Conservation (phyloP, 257 asterid genomes). For the Asclepias syriaca region DNA sequence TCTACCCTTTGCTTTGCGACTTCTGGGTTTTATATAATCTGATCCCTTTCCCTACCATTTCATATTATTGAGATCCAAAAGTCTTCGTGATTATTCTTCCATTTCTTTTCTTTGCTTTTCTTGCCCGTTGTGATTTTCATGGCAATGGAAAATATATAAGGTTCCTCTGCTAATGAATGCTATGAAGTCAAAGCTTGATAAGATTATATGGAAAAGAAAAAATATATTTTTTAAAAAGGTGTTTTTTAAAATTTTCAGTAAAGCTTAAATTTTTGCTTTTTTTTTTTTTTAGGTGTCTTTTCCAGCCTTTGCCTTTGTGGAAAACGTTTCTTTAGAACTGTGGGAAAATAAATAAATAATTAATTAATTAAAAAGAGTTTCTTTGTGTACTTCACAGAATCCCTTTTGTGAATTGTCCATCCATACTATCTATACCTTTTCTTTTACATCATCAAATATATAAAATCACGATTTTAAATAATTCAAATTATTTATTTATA, state of each 20-base stretch:
- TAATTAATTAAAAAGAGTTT: not conserved
- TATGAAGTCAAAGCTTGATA: constrained; percentile 3
- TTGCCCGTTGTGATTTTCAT: not conserved
- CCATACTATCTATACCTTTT: not conserved
- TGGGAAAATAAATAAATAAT: too few species aligned
- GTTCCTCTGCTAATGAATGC: not conserved
- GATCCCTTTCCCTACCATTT: not conserved
- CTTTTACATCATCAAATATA: too few species aligned
- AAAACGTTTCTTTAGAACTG: not conserved
- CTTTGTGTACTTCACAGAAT: not conserved
- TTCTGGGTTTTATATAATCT: not conserved
- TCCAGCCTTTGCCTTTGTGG: not conserved
- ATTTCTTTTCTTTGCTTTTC: not conserved
- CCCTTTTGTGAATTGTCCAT: not conserved
- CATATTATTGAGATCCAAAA: not conserved
- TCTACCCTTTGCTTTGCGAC: not conserved
- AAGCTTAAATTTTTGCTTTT: constrained; percentile 5
- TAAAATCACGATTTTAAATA: too few species aligned
- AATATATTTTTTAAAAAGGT: not conserved
- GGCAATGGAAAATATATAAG: too few species aligned
- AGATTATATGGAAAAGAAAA: constrained; percentile 1
- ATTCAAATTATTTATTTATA: too few species aligned
- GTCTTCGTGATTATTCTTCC: not conserved
- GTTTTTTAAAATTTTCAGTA: not conserved
- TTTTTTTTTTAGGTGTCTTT: not conserved